Base-by-base conservation (phyloP, 306 rosid species). In the Arachis stenosperma region DNA sequence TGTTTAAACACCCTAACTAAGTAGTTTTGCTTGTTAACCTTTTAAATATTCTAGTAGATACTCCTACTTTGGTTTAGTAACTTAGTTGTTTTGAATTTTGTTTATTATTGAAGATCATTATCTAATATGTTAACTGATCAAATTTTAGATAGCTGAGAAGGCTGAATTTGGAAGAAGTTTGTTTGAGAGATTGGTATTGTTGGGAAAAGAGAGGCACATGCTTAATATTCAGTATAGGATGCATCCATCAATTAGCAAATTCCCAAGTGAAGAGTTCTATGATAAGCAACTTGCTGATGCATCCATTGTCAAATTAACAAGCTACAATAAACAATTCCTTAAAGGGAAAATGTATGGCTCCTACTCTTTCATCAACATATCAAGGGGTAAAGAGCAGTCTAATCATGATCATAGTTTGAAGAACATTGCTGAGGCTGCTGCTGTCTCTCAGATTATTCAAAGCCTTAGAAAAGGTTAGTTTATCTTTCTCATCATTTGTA, bases 151-250 rank as follows among this genome's bases (percentile, higher is more conserved):
- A 41, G 64, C 84, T 37, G 77, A 77, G 0, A 36, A 5, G 27
- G 85, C 85, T 61, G 78, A 72, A 11, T 86, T 77, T 42, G 86
- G 90, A 72, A 84, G 88, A 75, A 84, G 88, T 22, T 36, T 85
- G 78, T 81, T 84, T 5, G 74, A 79, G 77, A 85, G 88, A 66
- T 54, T 85, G 64, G 86, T 69, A 17, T 7, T 5, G 14, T 59
- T 78, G 61, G 86, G 84, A 29, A 61, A 63, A 52, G 61, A 50
- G 61, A 81, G 17, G 66, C 84, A 72, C 6, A 66, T 81, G 47
- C 84, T 85, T 53, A 40, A 81, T 52, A 54, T 85, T 50, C 86
- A 85, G 9, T 81, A 72, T 33, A 79, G 88, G 70, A 81, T 85
- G 88, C 88, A 79, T 76, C 86, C 88, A 58, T 75, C 84, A 22